Percentiles rank a stretch among this genome's conserved stretches.
phyloP scores from a whole-genome alignment of 176 grass and related monocot species.

The Eleusine coracana region DNA sequence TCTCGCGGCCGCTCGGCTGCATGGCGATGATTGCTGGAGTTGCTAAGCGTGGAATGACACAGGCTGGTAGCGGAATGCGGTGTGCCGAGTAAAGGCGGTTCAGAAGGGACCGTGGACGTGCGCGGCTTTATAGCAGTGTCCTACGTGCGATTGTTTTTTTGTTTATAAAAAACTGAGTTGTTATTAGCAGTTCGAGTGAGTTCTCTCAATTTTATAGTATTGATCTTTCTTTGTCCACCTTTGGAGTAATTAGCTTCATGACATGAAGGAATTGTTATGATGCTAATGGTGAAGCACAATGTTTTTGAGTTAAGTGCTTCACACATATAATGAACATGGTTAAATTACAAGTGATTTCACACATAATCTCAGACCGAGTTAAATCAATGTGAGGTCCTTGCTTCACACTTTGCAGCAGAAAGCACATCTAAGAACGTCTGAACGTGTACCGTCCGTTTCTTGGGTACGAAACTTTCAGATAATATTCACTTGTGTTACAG shows the following conservation, averaged over 20 bases:
- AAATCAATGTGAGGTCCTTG: neutral
- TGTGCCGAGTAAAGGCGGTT: conserved; percentile 12
- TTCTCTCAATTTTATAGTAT: neutral
- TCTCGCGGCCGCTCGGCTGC: conserved; percentile 41
- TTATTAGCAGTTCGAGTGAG: neutral
- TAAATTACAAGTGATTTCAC: neutral
- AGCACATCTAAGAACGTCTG: neutral
- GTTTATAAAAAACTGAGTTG: neutral
- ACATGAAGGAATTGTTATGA: neutral
- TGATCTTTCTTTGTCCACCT: neutral
- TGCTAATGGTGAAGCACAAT: neutral
- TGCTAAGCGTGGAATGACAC: neutral
- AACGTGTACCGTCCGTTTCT: too few relatives aligned
- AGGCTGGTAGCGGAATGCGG: neutral
- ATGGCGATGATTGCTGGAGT: conserved; percentile 4
- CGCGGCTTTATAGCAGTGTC: conserved; percentile 41
- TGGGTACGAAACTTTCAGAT: neutral
- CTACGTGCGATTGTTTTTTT: neutral
- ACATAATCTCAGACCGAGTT: neutral
- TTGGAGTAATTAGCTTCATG: neutral
- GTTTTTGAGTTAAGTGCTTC: neutral
- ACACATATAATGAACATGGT: neutral
- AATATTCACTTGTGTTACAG: neutral
- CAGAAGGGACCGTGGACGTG: neutral
- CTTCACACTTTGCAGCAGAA: neutral